These are phyloP conservation scores for Cryptosporidium bovis DNA, from an alignment of 169 alveolate genomes.

Conservation along the genomic window DNA sequence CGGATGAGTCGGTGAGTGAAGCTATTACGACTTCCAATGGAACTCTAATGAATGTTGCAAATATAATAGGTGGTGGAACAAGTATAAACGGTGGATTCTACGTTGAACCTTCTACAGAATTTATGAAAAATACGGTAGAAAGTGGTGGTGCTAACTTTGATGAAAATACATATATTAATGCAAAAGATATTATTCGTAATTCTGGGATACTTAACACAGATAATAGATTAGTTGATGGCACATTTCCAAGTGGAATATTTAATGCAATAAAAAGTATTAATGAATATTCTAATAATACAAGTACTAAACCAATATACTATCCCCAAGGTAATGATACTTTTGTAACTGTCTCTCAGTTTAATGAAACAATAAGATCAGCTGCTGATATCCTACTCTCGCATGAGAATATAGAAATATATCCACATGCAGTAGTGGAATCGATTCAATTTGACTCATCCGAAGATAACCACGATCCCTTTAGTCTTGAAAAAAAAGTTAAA, in stretches of 20 bases:
- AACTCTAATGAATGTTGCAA: conserved; percentile 68
- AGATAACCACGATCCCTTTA: conserved; percentile 37
- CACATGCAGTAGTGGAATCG: conserved; percentile 66
- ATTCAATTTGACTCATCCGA: conserved; percentile 42
- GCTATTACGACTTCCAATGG: conserved; percentile 72
- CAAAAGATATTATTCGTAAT: conserved; percentile 50
- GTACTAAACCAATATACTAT: conserved; percentile 29
- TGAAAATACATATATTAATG: conserved; percentile 21
- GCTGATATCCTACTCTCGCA: conserved; percentile 69
- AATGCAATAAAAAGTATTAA: conserved; percentile 30
- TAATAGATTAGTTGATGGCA: conserved; percentile 6
- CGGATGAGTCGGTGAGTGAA: conserved; percentile 71
- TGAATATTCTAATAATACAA: conserved; percentile 37
- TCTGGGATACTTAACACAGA: conserved; percentile 28
- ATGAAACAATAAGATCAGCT: conserved; percentile 47
- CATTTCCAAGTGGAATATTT: conserved; percentile 46
- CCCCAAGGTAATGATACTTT: conserved; percentile 25
- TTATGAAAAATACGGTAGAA: conserved; percentile 59
- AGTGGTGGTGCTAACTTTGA: conserved; percentile 64
- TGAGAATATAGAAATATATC: conserved; percentile 55
- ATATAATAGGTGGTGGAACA: conserved; percentile 70
- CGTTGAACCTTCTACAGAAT: conserved; percentile 60
- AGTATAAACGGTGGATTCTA: conserved; percentile 74
- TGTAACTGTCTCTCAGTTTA: conserved; percentile 60
- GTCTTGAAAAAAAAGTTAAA: conserved; percentile 28